Conservation (phyloP, 345 rosid genomes). For the Mercurialis annua region DNA sequence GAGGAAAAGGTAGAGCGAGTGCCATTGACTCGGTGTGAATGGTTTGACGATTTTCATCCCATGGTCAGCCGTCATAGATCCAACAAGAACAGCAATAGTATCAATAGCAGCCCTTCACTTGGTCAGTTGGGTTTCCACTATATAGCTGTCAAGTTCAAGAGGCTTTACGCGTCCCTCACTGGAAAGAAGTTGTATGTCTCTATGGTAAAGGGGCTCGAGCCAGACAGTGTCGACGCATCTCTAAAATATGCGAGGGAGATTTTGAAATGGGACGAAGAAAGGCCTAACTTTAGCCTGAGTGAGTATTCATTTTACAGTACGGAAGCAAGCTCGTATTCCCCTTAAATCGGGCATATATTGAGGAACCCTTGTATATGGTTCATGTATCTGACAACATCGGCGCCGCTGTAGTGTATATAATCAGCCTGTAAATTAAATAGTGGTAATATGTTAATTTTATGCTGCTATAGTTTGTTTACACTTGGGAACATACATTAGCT, state of each 20-base stretch:
- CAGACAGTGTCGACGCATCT: conserved; percentile 44
- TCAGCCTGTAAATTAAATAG: conserved; percentile 23
- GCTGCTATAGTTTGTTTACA: background rate
- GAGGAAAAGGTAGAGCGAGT: conserved; percentile 76
- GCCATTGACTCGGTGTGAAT: conserved; percentile 64
- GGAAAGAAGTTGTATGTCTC: conserved; percentile 72
- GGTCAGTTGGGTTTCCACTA: conserved; percentile 87
- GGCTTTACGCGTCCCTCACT: conserved; percentile 63
- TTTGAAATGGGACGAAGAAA: conserved; percentile 88
- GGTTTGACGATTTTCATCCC: conserved; percentile 94
- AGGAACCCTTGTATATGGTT: conserved; percentile 10
- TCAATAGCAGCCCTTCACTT: conserved; percentile 56
- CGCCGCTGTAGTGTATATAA: conserved; percentile 28
- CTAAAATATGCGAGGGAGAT: conserved; percentile 85
- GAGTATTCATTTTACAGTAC: conserved; percentile 57
- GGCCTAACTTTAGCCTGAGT: conserved; percentile 49
- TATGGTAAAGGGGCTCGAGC: conserved; percentile 65
- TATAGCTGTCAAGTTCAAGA: conserved; percentile 82
- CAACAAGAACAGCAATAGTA: conserved; percentile 45
- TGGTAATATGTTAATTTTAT: background rate
- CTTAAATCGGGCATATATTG: conserved; percentile 18
- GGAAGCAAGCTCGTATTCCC: conserved; percentile 50
- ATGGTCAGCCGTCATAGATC: conserved; percentile 58
- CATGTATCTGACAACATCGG: conserved; percentile 1
- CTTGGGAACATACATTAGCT: background rate